Base-by-base conservation (phyloP, 1,139 yeast species). In the Kodamaea anthophila region DNA sequence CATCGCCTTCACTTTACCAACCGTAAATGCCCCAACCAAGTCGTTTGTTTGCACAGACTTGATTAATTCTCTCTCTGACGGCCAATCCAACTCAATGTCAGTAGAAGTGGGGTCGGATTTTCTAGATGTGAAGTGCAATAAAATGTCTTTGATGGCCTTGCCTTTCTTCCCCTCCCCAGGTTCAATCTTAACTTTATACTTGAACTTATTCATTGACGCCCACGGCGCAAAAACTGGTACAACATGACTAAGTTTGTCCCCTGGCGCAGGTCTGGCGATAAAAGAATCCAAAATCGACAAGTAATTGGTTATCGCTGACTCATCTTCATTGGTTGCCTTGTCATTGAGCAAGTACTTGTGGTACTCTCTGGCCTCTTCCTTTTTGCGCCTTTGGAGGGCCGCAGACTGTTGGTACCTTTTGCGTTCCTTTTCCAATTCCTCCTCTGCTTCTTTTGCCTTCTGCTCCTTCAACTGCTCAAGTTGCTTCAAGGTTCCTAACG, bases 141-240 rank as follows among this genome's bases (percentile, higher is more conserved):
- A 44, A 2, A 76, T 65, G 37, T 87, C 96, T 35, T 70, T 70
- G 21, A 86, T 65, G 0, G 93, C 79, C 49, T 91, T 91, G 3
- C 96, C 95, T 54, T 88, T 91, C 53, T 93, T 91, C 15, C 80
- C 78, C 24, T 71, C 65, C 1, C 99, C 99, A 0, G 94, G 93
- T 42, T 78, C 86, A 23, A 91, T 58, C 53, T 91, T 88, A 22
- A 85, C 80, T 51, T 86, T 87, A 58, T 83, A 87, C 51, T 84
- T 81, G 56, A 70, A 74, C 51, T 81, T 81, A 38, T 65, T 70
- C 43, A 91, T 56, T 0, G 96, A 70, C 9, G 72, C 58, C 95
- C 96, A 93, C 2, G 98, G 98, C 0, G 91, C 97, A 65, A 87
- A 88, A 7, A 85, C 78, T 0, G 97, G 95, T 6, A 91, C 73